phyloP scores from a whole-genome alignment of 2,329 filamentous ascomycete genomes.

The Penicillium sp. region DNA sequence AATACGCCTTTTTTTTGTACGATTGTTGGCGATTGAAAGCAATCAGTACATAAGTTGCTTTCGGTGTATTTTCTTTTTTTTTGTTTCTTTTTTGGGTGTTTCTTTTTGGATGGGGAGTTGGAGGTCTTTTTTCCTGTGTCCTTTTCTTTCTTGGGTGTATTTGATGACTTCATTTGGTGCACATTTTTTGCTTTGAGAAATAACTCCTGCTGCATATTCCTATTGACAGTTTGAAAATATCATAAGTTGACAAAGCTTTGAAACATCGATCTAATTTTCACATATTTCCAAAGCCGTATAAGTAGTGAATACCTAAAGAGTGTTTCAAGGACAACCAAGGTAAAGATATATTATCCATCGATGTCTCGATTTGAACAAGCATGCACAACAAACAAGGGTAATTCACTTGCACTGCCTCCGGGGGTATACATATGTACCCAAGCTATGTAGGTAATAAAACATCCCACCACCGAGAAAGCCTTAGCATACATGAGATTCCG shows the following conservation, averaged over 20 bases:
- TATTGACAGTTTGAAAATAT: not conserved
- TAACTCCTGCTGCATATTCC: not conserved
- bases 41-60: conserved; percentile 3
- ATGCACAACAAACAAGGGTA: not conserved
- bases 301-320: not conserved
- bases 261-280: not conserved
- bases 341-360: not conserved
- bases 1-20: conserved; percentile 4
- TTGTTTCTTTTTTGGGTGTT: not conserved
- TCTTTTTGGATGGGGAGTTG: not conserved
- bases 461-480: conserved; percentile 9
- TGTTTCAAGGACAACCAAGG: not conserved
- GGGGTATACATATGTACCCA: conserved; percentile 11
- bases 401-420: conserved; percentile 16
- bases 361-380: not conserved
- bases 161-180: not conserved
- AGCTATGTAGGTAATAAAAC: conserved; percentile 2
- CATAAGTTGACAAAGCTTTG: not conserved
- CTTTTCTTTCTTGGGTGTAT: conserved; percentile 3
- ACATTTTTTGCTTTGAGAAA: not conserved
- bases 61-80: not conserved
- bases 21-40: not conserved
- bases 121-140: not conserved
- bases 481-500: conserved; percentile 6
- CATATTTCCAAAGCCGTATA: not conserved